These are phyloP conservation scores for Geranomyces michiganensis DNA, from an alignment of 192 early-diverging fungal species.

Conservation along the genomic window DNA sequence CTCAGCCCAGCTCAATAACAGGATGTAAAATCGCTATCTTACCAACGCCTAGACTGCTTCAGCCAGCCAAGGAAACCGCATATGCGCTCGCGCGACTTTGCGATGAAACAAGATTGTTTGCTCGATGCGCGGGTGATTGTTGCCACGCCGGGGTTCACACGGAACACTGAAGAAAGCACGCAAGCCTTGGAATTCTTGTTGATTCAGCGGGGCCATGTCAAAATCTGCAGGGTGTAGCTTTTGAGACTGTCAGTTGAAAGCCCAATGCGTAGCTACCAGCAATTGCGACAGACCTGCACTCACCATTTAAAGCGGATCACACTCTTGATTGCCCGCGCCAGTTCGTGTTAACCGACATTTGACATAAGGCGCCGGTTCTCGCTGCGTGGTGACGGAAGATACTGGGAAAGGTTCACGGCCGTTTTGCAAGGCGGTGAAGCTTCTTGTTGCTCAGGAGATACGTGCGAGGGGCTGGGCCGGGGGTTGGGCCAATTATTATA, in stretches of 20 bases:
- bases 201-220: conserved; percentile 22
- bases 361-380: no score
- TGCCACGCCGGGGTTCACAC: conserved; percentile 3
- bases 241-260: neutral
- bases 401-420: no score
- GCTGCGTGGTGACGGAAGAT: no score
- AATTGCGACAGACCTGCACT: neutral
- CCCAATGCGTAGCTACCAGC: no score
- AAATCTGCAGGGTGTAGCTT: conserved; percentile 18
- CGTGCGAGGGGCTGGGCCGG: no score
- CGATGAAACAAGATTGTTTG: conserved; percentile 17
- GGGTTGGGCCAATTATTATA: no score
- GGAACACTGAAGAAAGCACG: conserved; percentile 14
- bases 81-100: conserved; percentile 2
- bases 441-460: no score
- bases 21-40: no score
- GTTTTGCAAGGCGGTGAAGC: no score
- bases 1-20: no score
- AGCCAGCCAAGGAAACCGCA: conserved; percentile 14
- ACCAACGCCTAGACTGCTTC: conserved; percentile 14
- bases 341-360: no score
- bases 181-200: conserved; percentile 19
- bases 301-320: conserved; percentile 2
- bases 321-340: conserved; percentile 1
- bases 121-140: conserved; percentile 1